These are phyloP conservation scores for Begonia peltatifolia DNA, from an alignment of 306 rosid species.

Conservation along the genomic window DNA sequence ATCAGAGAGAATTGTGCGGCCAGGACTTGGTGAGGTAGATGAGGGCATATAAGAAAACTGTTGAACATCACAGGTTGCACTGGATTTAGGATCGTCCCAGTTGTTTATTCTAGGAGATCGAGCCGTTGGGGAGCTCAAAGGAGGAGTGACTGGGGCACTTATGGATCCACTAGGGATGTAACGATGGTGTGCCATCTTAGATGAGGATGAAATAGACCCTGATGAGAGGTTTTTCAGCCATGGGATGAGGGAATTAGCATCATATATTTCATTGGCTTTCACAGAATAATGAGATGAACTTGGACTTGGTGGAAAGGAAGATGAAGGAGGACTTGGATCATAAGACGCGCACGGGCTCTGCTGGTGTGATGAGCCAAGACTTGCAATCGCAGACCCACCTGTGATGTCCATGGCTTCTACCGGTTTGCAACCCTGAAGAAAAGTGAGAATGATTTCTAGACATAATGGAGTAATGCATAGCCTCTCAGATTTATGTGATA, in stretches of 20 bases:
- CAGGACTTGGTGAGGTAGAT: constrained; percentile 50
- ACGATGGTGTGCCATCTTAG: constrained; percentile 31
- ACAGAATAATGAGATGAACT: constrained; percentile 27
- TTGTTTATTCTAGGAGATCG: constrained; percentile 32
- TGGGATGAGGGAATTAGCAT: constrained; percentile 50
- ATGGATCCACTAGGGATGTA: constrained; percentile 37
- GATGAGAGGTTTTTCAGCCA: constrained; percentile 54
- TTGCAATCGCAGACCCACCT: constrained; percentile 43
- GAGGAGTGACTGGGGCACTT: constrained; percentile 58
- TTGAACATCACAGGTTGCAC: constrained; percentile 33
- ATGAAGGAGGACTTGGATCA: constrained; percentile 45
- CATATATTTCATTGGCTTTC: constrained; percentile 24
- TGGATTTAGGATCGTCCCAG: constrained; percentile 34
- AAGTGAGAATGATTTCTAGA: constrained; percentile 1
- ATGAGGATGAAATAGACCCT: constrained; percentile 33
- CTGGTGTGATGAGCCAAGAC: constrained; percentile 45
- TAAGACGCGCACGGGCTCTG: constrained; percentile 33
- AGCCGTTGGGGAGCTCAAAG: constrained; percentile 46
- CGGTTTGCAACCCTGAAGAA: constrained; percentile 40
- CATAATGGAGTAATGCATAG: too few relatives aligned
- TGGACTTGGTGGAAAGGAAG: constrained; percentile 43
- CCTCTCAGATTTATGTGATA: too few relatives aligned
- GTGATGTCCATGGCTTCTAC: constrained; percentile 37
- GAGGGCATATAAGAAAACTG: constrained; percentile 29
- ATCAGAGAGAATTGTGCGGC: constrained; percentile 33